Percentiles rank a stretch among this genome's conserved stretches.
These are phyloP conservation scores for Xylaria hypoxylon DNA, from an alignment of 2,329 filamentous ascomycete genomes.

Conservation along the genomic window DNA sequence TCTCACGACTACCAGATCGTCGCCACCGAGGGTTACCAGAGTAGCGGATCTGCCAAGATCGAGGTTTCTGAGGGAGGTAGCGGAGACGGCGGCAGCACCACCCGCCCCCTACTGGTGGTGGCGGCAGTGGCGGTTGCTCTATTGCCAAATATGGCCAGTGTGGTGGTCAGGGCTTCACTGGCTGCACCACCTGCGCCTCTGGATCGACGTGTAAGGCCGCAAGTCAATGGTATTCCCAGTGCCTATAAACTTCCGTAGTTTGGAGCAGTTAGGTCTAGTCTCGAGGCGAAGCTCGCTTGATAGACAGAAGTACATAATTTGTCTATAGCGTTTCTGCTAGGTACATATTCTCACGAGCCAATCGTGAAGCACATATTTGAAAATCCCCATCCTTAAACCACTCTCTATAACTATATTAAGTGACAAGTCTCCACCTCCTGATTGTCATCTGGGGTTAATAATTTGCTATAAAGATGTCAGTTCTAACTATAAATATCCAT, in stretches of 20 bases:
- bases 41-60: constrained; percentile 38
- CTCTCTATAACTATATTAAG: too few relatives aligned
- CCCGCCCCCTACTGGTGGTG: background rate
- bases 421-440: too few relatives aligned
- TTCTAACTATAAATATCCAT: too few relatives aligned
- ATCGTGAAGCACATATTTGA: constrained; percentile 19
- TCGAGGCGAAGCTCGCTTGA: too few relatives aligned
- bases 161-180: constrained; percentile 30
- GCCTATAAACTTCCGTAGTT: constrained; percentile 20
- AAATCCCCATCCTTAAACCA: too few relatives aligned
- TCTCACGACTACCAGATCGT: constrained; percentile 51
- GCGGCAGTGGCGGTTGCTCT: constrained; percentile 20
- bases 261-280: too few relatives aligned
- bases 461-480: too few relatives aligned
- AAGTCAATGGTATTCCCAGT: constrained; percentile 37
- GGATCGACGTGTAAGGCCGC: constrained; percentile 26
- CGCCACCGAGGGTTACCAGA: constrained; percentile 53
- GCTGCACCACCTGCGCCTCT: constrained; percentile 31
- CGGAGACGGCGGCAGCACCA: background rate
- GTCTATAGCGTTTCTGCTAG: constrained; percentile 8
- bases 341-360: constrained; percentile 22
- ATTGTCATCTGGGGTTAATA: too few relatives aligned
- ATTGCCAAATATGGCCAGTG: constrained; percentile 36
- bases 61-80: constrained; percentile 25
- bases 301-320: too few relatives aligned